Percentiles rank a stretch among this genome's conserved stretches.
These are phyloP conservation scores for Leishmania lainsoni DNA, from an alignment of 208 protist genomes.

Conservation along the genomic window DNA sequence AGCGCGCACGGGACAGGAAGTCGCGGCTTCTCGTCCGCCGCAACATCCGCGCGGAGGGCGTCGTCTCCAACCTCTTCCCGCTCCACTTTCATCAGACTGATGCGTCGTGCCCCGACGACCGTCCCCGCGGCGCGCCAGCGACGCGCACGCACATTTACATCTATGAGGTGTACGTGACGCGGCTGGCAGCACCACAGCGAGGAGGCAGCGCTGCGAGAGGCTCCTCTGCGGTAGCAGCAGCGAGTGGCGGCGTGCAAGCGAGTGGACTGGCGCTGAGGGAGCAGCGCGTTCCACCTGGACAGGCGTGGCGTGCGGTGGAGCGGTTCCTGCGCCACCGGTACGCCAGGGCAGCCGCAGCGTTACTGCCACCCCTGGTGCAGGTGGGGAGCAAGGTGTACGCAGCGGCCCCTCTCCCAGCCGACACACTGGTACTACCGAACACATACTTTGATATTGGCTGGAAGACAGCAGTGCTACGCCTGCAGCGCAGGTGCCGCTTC, in stretches of 20 bases:
- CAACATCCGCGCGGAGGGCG: constrained; percentile 71
- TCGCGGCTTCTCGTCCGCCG: constrained; percentile 60
- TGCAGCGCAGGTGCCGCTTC: constrained; percentile 36
- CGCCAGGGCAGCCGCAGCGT: constrained; percentile 16
- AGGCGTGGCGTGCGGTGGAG: constrained; percentile 52
- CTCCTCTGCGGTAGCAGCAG: background rate
- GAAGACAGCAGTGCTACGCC: constrained; percentile 58
- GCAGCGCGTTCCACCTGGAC: constrained; percentile 45
- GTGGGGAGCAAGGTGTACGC: constrained; percentile 65
- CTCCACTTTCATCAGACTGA: constrained; percentile 30
- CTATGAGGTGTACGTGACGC: constrained; percentile 84
- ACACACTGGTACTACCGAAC: constrained; percentile 55
- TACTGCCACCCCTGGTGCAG: constrained; percentile 64
- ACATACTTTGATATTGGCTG: constrained; percentile 77
- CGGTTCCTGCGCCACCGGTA: constrained; percentile 45
- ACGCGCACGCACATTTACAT: constrained; percentile 41
- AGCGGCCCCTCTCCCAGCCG: constrained; percentile 50
- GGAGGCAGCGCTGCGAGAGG: background rate
- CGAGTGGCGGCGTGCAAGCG: background rate
- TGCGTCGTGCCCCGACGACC: background rate
- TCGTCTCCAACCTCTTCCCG: constrained; percentile 79
- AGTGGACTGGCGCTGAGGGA: constrained; percentile 7
- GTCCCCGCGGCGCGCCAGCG: background rate
- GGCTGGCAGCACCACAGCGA: constrained; percentile 10
- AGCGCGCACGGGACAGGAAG: constrained; percentile 63